These are phyloP conservation scores for Plasmodium adleri DNA, from an alignment of 169 alveolate species.

Conservation along the genomic window DNA sequence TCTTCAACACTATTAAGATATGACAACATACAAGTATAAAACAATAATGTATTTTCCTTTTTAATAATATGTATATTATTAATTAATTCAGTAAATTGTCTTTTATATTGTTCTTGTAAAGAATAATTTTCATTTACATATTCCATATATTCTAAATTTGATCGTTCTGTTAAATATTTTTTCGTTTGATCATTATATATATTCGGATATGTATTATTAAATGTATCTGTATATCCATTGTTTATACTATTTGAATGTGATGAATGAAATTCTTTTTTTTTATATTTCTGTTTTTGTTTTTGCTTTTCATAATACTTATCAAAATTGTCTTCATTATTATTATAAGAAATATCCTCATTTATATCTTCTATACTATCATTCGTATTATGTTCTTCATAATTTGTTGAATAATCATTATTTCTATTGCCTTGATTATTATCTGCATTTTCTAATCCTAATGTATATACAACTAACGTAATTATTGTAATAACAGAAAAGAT, in stretches of 20 bases:
- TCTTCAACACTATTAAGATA: conserved; percentile 66
- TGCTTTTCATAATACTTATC: conserved; percentile 41
- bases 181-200: conserved; percentile 21
- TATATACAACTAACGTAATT: conserved; percentile 9
- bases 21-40: conserved; percentile 27
- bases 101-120: conserved; percentile 26
- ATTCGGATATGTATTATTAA: conserved; percentile 16
- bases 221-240: background rate
- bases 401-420: background rate
- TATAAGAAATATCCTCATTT: background rate
- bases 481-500: conserved; percentile 34
- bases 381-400: background rate
- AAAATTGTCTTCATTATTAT: conserved; percentile 40
- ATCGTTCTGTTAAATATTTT: conserved; percentile 19
- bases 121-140: conserved; percentile 3
- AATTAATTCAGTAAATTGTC: conserved; percentile 16
- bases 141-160: conserved; percentile 17
- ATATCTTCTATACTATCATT: conserved; percentile 13
- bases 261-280: no score
- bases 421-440: background rate
- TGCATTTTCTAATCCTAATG: conserved; percentile 20
- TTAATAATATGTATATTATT: conserved; percentile 9
- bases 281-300: background rate
- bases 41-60: conserved; percentile 16
- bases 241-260: background rate